Percentiles rank a stretch among this genome's conserved stretches.
Evolutionary conservation across 1,139 yeast genomes (phyloP).

Genomic region (Blastobotrys serpentis): DNA sequence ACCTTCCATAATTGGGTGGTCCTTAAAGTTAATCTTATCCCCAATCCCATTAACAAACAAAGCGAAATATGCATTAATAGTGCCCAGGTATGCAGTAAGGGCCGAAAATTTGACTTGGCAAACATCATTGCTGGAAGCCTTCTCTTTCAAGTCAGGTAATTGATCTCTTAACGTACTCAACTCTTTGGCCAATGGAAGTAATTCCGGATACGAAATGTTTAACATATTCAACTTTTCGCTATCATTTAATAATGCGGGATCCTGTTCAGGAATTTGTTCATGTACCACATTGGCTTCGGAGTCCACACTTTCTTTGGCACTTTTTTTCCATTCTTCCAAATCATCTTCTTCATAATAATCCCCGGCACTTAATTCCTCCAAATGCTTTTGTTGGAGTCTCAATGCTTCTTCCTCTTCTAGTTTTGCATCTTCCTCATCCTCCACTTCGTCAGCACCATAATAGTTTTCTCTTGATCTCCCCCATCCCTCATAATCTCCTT

Average conservation of each 20-base stretch:
- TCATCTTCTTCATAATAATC: constrained; percentile 85
- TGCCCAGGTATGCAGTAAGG: constrained; percentile 70
- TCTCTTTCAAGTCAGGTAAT: constrained; percentile 40
- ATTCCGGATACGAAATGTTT: constrained; percentile 63
- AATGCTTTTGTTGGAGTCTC: constrained; percentile 80
- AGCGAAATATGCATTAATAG: constrained; percentile 74
- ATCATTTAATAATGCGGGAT: constrained; percentile 42
- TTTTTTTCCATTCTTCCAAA: constrained; percentile 49
- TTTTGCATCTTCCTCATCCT: constrained; percentile 74
- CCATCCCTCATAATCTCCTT: constrained; percentile 67
- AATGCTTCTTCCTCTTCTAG: constrained; percentile 86
- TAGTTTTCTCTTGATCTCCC: constrained; percentile 72
- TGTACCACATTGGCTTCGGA: constrained; percentile 34
- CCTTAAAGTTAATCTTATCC: constrained; percentile 65
- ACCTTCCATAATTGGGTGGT: constrained; percentile 84
- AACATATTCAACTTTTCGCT: constrained; percentile 34
- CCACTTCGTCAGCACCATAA: constrained; percentile 77
- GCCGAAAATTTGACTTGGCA: constrained; percentile 60
- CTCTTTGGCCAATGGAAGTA: constrained; percentile 72
- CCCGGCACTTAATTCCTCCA: constrained; percentile 73
- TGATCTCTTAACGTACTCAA: constrained; percentile 48
- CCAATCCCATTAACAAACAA: constrained; percentile 59
- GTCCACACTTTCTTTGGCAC: constrained; percentile 35
- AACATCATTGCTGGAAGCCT: constrained; percentile 28
- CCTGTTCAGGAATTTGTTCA: constrained; percentile 38